Evolutionary conservation across 495 filamentous ascomycete genomes (phyloP).

Genomic region (Neurospora intermedia): DNA sequence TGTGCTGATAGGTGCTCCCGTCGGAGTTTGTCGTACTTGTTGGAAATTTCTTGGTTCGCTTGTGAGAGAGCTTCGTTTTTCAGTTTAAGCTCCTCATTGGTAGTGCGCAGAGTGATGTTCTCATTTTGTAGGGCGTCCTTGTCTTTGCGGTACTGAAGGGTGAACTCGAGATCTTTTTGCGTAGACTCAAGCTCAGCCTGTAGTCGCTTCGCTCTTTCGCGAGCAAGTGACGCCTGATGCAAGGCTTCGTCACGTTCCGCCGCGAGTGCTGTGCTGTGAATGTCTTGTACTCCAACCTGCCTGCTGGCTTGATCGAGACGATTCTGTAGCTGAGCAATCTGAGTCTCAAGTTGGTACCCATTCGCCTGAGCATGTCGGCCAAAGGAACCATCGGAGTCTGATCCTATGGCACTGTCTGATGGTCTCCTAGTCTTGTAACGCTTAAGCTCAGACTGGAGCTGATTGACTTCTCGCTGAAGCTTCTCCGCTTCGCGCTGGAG

Average conservation of each 20-base stretch:
- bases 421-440: conserved; percentile 26
- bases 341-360: conserved; percentile 29
- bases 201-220: conserved; percentile 32
- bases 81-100: conserved; percentile 23
- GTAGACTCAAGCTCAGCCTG: conserved; percentile 29
- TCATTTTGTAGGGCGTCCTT: conserved; percentile 25
- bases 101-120: conserved; percentile 22
- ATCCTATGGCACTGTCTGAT: conserved; percentile 35
- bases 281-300: conserved; percentile 33
- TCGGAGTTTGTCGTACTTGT: conserved; percentile 28
- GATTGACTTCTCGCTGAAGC: conserved; percentile 34
- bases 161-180: conserved; percentile 26
- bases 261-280: conserved; percentile 34
- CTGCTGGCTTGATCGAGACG: conserved; percentile 37
- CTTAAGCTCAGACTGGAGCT: conserved; percentile 32
- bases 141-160: conserved; percentile 21
- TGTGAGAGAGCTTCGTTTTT: conserved; percentile 16
- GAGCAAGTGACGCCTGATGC: conserved; percentile 30
- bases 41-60: conserved; percentile 17
- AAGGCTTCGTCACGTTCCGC: conserved; percentile 38
- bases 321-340: conserved; percentile 29
- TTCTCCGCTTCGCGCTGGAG: conserved; percentile 38
- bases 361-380: conserved; percentile 23
- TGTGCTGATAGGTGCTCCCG: conserved; percentile 24
- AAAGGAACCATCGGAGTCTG: conserved; percentile 33